Percentiles rank a stretch among this genome's conserved stretches.
Evolutionary conservation across 371 early-diverging fungal species (phyloP).

Genomic region (Rhizopus sp.): DNA sequence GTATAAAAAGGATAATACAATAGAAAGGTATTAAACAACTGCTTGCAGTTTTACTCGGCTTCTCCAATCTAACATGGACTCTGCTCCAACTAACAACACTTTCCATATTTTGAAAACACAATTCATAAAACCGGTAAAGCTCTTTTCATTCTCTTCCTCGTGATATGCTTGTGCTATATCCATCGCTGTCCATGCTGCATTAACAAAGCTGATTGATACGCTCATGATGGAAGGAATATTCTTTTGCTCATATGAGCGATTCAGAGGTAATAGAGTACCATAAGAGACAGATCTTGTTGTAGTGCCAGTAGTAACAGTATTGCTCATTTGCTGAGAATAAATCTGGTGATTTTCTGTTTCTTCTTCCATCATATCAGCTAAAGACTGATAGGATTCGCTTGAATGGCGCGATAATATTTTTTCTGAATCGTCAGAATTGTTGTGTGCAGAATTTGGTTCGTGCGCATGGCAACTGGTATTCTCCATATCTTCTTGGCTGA

Average conservation of each 20-base stretch:
- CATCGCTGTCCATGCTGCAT: constrained; percentile 30
- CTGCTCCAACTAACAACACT: constrained; percentile 37
- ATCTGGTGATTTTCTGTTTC: neutral
- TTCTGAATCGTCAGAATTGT: constrained; percentile 3
- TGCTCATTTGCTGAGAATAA: constrained; percentile 7
- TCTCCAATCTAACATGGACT: constrained; percentile 29
- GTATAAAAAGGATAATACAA: neutral
- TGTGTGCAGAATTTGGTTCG: too few relatives aligned
- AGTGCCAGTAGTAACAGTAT: too few relatives aligned
- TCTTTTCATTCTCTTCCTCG: constrained; percentile 8
- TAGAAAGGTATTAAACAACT: constrained; percentile 7
- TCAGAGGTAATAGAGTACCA: constrained; percentile 12
- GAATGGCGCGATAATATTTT: constrained; percentile 16
- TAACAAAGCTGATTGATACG: constrained; percentile 21
- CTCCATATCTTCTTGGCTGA: too few relatives aligned
- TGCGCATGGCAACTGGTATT: too few relatives aligned
- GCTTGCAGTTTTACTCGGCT: constrained; percentile 11
- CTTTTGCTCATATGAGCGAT: neutral
- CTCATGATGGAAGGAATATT: constrained; percentile 12
- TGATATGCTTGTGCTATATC: constrained; percentile 29
- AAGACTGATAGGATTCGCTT: constrained; percentile 32
- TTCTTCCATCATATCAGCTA: constrained; percentile 36
- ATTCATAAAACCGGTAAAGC: constrained; percentile 12
- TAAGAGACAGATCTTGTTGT: constrained; percentile 4
- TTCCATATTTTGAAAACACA: constrained; percentile 37